Evolutionary conservation across 140 eudicot species (phyloP), one percentile per base, ranked within the genome.

Genomic region (Oenanthe javanica): DNA sequence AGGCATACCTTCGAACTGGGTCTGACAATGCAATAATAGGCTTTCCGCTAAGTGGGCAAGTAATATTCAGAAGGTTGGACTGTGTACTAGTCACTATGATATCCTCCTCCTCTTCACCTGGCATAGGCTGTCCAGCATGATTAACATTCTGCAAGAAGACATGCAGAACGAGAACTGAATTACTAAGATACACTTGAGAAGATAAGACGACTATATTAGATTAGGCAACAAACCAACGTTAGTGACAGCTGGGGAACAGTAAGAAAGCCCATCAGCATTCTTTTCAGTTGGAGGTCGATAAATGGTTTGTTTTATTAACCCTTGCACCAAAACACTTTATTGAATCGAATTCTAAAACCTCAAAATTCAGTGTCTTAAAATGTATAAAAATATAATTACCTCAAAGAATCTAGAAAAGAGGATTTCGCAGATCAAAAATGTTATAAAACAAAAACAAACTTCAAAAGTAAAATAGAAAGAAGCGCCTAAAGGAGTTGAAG

Each of bases 21-120:
- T 92, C 91, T 5, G 84, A 81, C 81, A 94, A 90, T 86, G 87
- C 89, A 79, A 83, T 85, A 54, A 92, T 83, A 69, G 96, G 90
- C 84, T 90, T 90, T 78, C 96, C 97, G 64, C 88, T 87, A 40
- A 96, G 23, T 25, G 98, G 99, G 80, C 99, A 96, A 0, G 76
- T 87, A 8, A 19, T 47, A 69, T 96, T 93, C 79, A 89, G 79
- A 84, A 93, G 84, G 83, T 82, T 89, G 84, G 69, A 79, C 78
- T 93, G 93, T 76, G 99, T 93, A 76, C 97, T 89, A 50, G 99
- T 96, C 94, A 96, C 84, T 77, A 96, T 84, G 71, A 96, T 88
- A 86, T 93, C 99, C 86, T 93, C 99, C 84, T 93, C 91, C 89
- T 96, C 99, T 80, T 96, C 99, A 80, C 97, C 99, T 46, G 99